Evolutionary conservation across 148 eudicot species (phyloP), one percentile per base, ranked within the genome.

Genomic region (Hydrangea macrophylla): DNA sequence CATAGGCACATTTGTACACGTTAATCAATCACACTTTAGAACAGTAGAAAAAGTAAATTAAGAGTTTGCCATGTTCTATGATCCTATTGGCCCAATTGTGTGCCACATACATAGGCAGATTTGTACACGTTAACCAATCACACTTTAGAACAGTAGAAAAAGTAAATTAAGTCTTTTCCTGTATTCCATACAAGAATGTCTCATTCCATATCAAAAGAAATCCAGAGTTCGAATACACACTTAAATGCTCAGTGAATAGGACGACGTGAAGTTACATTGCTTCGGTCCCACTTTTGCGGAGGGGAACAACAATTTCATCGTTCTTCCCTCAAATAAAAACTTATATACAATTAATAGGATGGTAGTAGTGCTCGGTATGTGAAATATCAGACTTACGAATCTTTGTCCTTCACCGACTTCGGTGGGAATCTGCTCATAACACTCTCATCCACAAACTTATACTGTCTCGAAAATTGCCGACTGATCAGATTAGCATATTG

Each of bases 361-460:
- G 20, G 26, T 18, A 37, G 6, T 36, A 2, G 32, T 3, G 50
- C 5, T 23, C 65, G 1, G 26, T 33, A 26, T 17, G 37, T 17
- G 12, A 4, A 51, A 40, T 10, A 9, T 27, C 32, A 4, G 36
- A 13, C 51, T 79, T 62, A 79, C 2, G 78, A 36, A 55, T 82
- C 86, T 82, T 87, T 88, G 67, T 82, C 87, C 64, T 75, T 84
- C 26, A 83, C 39, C 48, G 70, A 62, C 79, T 60, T 64, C 27
- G 56, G 84, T 54, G 90, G 86, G n/a, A 79, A 28, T 76, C 94
- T 77, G 75, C 82, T 81, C 39, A 73, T 76, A 27, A 81, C 74
- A 79, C 76, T 77, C 69, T 87, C 96, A 63, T 92, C 91, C 39
- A 87, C 89, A 58, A 89, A 80, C 69, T 73, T 87, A 71, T 84